A percentile compares a stretch with the other conserved stretches of the same genome.
Evolutionary conservation across 1,284 basidiomycete species (phyloP).

Genomic region (Ganoderma multipileum): DNA sequence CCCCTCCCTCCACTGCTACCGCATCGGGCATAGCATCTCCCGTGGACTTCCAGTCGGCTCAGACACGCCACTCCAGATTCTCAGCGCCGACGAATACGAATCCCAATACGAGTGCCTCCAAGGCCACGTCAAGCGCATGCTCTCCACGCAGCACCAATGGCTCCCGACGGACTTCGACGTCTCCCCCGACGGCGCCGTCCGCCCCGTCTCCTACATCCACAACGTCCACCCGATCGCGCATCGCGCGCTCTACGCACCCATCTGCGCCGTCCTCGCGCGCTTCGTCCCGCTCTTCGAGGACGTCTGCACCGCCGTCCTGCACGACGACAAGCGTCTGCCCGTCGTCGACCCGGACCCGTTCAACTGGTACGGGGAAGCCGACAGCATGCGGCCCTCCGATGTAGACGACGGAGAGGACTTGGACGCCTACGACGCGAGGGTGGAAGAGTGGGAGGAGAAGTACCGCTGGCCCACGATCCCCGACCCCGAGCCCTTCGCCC

Average conservation of each 20-base stretch:
- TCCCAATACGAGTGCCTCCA: neutral
- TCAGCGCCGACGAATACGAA: neutral
- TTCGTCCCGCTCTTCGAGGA: constrained; percentile 36
- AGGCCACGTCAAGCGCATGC: neutral
- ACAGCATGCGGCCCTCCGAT: neutral
- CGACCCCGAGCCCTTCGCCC: constrained; percentile 6
- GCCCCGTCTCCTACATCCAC: constrained; percentile 9
- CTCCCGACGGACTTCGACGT: constrained; percentile 20
- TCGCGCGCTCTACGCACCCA: neutral
- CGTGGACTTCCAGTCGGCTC: neutral
- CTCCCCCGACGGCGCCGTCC: constrained; percentile 6
- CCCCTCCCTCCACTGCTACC: constrained; percentile 9
- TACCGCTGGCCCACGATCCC: constrained; percentile 1
- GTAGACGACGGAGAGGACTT: neutral
- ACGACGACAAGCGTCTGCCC: neutral
- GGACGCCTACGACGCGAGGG: neutral
- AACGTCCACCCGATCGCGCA: constrained; percentile 12
- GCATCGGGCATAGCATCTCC: constrained; percentile 18
- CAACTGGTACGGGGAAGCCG: neutral
- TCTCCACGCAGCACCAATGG: constrained; percentile 15
- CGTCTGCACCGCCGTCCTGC: constrained; percentile 34
- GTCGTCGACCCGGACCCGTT: neutral
- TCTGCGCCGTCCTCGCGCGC: neutral
- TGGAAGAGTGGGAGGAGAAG: neutral
- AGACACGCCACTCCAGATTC: neutral